A percentile compares a stretch with the other conserved stretches of the same genome.
phyloP scores from a whole-genome alignment of 192 early-diverging fungal species.

The Diversispora epigaea region DNA sequence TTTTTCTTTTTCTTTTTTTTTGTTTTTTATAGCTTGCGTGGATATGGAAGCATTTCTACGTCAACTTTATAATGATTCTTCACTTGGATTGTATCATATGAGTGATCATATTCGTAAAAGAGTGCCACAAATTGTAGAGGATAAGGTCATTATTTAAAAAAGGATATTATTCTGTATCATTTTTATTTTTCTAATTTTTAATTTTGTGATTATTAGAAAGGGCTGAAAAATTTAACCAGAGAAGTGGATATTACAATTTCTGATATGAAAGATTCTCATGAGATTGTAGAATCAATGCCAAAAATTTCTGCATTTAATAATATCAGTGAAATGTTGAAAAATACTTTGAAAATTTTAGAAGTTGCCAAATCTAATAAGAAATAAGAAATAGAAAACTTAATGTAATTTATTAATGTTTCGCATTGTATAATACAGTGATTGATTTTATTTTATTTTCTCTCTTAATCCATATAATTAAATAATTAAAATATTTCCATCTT shows the following conservation, averaged over 20 bases:
- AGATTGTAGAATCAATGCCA: conserved; percentile 4
- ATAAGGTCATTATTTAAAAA: conserved; percentile 18
- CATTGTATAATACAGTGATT: too few relatives aligned
- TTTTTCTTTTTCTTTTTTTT: too few relatives aligned
- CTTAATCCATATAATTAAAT: too few relatives aligned
- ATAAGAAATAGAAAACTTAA: too few relatives aligned
- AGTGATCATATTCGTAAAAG: conserved; percentile 33
- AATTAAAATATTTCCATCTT: too few relatives aligned
- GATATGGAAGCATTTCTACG: conserved; percentile 12
- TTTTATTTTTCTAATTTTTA: background rate
- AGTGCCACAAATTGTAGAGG: conserved; percentile 32
- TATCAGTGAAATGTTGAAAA: conserved; percentile 23
- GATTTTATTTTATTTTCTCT: too few relatives aligned
- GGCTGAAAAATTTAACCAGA: background rate
- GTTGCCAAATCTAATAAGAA: background rate
- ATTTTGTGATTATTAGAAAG: conserved; percentile 3
- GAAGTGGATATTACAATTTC: conserved; percentile 10
- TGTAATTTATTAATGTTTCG: too few relatives aligned
- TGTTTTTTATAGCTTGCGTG: background rate
- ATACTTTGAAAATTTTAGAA: conserved; percentile 17
- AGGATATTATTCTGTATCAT: background rate
- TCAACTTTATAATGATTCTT: conserved; percentile 29
- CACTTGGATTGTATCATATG: conserved; percentile 30
- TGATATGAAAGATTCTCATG: conserved; percentile 22
- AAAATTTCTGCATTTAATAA: background rate